Evolutionary conservation across 2,329 filamentous ascomycete genomes (phyloP).

Genomic region (Thermothelomyces thermophilus): DNA sequence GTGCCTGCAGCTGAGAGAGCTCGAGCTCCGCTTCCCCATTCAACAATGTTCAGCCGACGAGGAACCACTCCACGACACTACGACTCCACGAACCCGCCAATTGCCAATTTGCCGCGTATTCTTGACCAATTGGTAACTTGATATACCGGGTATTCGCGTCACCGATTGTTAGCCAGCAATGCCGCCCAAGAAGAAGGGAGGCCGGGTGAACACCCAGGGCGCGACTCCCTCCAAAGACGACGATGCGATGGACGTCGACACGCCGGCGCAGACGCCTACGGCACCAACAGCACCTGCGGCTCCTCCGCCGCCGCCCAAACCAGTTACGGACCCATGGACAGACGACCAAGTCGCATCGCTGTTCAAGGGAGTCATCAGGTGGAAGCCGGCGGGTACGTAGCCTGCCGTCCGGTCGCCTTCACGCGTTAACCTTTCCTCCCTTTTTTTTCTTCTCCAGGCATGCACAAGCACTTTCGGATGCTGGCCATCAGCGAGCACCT

Average conservation of each 20-base stretch:
- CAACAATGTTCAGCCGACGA: background rate
- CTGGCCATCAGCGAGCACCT: constrained; percentile 76
- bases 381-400: constrained; percentile 81
- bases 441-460: constrained; percentile 49
- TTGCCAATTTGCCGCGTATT: no score
- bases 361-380: constrained; percentile 86
- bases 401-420: background rate
- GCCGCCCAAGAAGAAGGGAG: constrained; percentile 60
- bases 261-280: constrained; percentile 46
- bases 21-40: background rate
- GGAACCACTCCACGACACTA: background rate
- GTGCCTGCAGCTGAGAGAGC: constrained; percentile 1
- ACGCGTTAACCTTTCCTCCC: background rate
- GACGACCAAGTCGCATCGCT: constrained; percentile 91
- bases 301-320: constrained; percentile 33
- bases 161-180: constrained; percentile 24
- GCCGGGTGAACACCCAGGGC: constrained; percentile 40
- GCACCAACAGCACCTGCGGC: constrained; percentile 37
- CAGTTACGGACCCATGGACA: constrained; percentile 70
- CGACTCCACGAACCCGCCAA: background rate
- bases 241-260: constrained; percentile 55
- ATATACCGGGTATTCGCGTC: background rate
- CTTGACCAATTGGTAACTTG: background rate
- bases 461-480: constrained; percentile 93
- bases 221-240: constrained; percentile 45